A percentile compares a stretch with the other conserved stretches of the same genome.
These are phyloP conservation scores for Pelargonium australe DNA, from an alignment of 441 rosid genomes.

Conservation along the genomic window DNA sequence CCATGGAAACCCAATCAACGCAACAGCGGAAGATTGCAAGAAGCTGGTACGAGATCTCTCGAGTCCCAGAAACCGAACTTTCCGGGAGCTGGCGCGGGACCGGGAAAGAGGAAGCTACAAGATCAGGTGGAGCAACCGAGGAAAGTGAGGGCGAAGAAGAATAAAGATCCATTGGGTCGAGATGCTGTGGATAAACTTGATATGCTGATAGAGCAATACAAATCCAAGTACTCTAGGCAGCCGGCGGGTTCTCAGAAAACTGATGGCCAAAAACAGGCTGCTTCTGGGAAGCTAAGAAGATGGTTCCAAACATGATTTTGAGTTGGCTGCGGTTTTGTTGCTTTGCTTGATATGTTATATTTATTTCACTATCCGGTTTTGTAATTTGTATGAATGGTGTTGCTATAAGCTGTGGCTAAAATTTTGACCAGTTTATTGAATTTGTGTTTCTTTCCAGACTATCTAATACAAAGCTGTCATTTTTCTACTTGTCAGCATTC, in stretches of 20 bases:
- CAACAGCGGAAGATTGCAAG: slow-evolving; percentile 17
- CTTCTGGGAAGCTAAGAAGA: slow-evolving; percentile 44
- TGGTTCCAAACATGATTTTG: slow-evolving; percentile 54
- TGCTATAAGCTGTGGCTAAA: not conserved
- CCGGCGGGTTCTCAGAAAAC: slow-evolving; percentile 32
- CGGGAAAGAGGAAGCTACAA: slow-evolving; percentile 37
- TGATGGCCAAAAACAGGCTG: slow-evolving; percentile 34
- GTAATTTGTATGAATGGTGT: not conserved
- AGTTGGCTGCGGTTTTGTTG: slow-evolving; percentile 4
- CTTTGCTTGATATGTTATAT: not conserved
- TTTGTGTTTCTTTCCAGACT: not conserved
- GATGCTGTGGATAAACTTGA: slow-evolving; percentile 66
- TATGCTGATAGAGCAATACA: slow-evolving; percentile 59
- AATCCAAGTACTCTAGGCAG: slow-evolving; percentile 53
- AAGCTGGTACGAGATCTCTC: slow-evolving; percentile 19
- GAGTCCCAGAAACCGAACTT: slow-evolving; percentile 16
- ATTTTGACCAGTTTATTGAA: not conserved
- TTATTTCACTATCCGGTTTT: not conserved
- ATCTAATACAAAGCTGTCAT: too few relatives aligned
- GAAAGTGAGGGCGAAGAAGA: slow-evolving; percentile 41
- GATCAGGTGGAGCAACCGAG: slow-evolving; percentile 23
- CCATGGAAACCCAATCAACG: slow-evolving; percentile 18
- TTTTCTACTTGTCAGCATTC: too few relatives aligned
- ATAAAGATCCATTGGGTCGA: slow-evolving; percentile 36
- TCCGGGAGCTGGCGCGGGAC: slow-evolving; percentile 18